Base-by-base conservation (phyloP, 2,329 filamentous ascomycete genomes). In the Allantophomopsis cytisporea region DNA sequence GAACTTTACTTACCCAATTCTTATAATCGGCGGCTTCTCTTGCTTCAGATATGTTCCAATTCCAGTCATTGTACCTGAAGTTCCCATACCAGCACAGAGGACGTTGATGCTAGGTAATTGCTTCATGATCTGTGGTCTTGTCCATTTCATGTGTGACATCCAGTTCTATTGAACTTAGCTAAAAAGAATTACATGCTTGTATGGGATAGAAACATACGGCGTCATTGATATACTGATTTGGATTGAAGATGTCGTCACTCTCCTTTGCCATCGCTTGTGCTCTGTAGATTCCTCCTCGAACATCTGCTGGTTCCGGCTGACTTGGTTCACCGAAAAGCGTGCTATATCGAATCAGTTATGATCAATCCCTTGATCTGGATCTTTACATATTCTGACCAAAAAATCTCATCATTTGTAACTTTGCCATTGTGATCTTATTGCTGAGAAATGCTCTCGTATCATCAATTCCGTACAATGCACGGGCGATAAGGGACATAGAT, bases 41-140 rank as follows among this genome's bases (percentile, higher is more conserved):
- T 83, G 76, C 60, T 95, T 96, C 21, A 98, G 64, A 55, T 79
- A 91, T 40, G 80, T 68, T 7, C 88, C 80, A 16, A 94, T 83
- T 12, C 91, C 91, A 8, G 86, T 82, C 17, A 98, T 79, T 3
- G 91, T 98, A 5, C 91, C 91, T 17, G 91, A 91, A 0, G 91
- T 98, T 2, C 91, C 91, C 1, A 91, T 91, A 21, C 91, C 91
- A 0, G 88, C 83, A 1, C 96, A 82, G 54, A 96, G 96, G 3
- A 86, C 89, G 56, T 93, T 83, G 2, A 96, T 54, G 0, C 85
- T 85, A 17, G 67, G 71, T 6, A 83, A 83, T 62, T 98, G 91
- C 1, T 66, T 62, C 51, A 74, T 82, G 47, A 98, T 91, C 63
- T 98, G 91, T 0, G 89, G 91, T 0, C 91, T 91, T 0, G 91